These are phyloP conservation scores for Pichia pseudocactophila DNA, from an alignment of 805 yeast species.

Conservation along the genomic window DNA sequence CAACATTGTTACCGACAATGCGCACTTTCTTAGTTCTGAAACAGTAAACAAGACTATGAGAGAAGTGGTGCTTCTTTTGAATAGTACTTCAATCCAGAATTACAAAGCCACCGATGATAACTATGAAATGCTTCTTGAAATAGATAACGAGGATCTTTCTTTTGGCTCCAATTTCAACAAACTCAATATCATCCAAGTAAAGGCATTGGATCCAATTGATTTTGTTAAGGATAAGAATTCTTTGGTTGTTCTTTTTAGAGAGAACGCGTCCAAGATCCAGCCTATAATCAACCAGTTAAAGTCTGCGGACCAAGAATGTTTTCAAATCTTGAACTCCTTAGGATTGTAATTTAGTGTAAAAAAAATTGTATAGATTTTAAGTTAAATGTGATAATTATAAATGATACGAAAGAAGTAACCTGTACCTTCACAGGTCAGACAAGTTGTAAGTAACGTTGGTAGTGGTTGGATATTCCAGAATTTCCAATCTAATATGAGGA, in stretches of 20 bases:
- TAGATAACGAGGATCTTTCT: slow-evolving; percentile 48
- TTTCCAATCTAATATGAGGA: no score
- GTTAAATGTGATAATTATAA: no score
- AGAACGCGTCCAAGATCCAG: slow-evolving; percentile 8
- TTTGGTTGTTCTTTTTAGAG: slow-evolving; percentile 29
- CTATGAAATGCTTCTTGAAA: slow-evolving; percentile 45
- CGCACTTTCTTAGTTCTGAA: slow-evolving; percentile 29
- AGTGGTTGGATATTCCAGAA: no score
- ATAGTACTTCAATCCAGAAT: slow-evolving; percentile 28
- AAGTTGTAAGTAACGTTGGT: no score
- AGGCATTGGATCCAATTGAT: slow-evolving; percentile 64
- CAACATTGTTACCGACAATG: slow-evolving; percentile 34
- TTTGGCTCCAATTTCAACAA: slow-evolving; percentile 84
- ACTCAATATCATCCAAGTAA: slow-evolving; percentile 51
- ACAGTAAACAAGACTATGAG: slow-evolving; percentile 36
- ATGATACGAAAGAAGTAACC: no score
- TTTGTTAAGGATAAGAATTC: slow-evolving; percentile 29
- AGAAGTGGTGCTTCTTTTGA: slow-evolving; percentile 30
- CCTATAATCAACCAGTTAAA: slow-evolving; percentile 1
- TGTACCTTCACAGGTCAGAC: no score
- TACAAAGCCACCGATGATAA: slow-evolving; percentile 29
- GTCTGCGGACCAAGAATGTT: no score
- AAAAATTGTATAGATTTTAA: no score
- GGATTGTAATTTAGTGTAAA: no score
- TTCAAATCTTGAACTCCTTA: no score